Base-by-base conservation (phyloP, 768 basidiomycete species). In the Rhizopogon vesiculosus region DNA sequence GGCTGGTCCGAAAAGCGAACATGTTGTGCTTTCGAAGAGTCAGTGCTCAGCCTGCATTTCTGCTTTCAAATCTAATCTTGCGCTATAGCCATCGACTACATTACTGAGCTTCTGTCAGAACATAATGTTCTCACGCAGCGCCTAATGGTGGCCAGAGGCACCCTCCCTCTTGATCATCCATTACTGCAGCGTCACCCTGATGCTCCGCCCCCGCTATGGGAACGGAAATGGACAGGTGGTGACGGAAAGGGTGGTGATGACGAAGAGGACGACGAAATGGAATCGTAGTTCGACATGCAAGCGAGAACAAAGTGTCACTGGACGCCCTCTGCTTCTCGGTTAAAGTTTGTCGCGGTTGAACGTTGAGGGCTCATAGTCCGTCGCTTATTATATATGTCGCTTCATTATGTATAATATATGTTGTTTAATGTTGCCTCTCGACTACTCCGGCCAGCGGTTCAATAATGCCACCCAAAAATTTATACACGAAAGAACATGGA, bases 1-100 rank as follows among this genome's bases (percentile, higher is more conserved):
- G 28, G 89, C 91, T 0, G 94, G 93, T 1, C 92, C 94, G 7
- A 78, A 89, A 63, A 95, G 93, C 67, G 93, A 96, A 73, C 91
- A 92, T 56, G 82, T 95, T 44, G 93, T 96, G 3, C 70, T 96
- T 40, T 81, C 83, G 40, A 93, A 95, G 72, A 92, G 93, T 95
- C 65, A 63, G 91, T 78, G 19, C 13, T 57, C 1, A 16, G 19
- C 3, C 39, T 44, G 5, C 13, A 19, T 56, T 31, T 42, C 15
- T 45, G 42, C 28, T 61, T 15, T 42, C 19, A 54, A 42, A 40
- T 16, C 48, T 58, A 28, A 60, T 55, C 10, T 18, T 6, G 16
- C 2, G 43, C 50, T 52, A 3, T 60, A 96, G 93, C 93, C 16
- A 93, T 96, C 68, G 93, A 96, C 56, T 85, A 94, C 62, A 77